A percentile compares a stretch with the other conserved stretches of the same genome.
These are phyloP conservation scores for Leccinum boreale DNA, from an alignment of 768 basidiomycete genomes.

Conservation along the genomic window DNA sequence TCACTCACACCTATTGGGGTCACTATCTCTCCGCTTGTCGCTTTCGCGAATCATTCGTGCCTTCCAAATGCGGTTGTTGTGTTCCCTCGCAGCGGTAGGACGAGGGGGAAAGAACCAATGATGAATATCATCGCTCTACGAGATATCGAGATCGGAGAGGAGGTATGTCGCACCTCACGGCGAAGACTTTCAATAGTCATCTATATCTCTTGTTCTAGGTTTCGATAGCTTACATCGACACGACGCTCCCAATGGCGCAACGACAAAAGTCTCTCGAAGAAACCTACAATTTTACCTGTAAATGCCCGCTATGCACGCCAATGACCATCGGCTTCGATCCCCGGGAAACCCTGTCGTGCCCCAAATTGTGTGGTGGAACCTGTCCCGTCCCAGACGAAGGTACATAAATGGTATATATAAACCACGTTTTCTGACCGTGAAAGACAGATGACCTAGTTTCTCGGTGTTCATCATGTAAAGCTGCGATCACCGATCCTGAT, in stretches of 20 bases:
- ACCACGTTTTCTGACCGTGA: background rate
- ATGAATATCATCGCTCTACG: conserved; percentile 74
- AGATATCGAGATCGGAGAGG: conserved; percentile 60
- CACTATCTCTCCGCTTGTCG: conserved; percentile 75
- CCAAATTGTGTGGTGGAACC: conserved; percentile 61
- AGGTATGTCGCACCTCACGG: conserved; percentile 43
- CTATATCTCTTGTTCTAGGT: conserved; percentile 44
- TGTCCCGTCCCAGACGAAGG: conserved; percentile 64
- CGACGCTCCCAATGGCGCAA: conserved; percentile 57
- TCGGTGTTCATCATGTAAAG: conserved; percentile 55
- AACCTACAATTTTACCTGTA: conserved; percentile 78
- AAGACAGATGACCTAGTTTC: conserved; percentile 45
- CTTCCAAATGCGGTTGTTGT: conserved; percentile 88
- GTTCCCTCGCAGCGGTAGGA: conserved; percentile 59
- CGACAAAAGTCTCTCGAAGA: conserved; percentile 59
- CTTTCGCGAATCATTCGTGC: conserved; percentile 87
- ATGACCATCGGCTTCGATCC: conserved; percentile 44
- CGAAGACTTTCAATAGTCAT: background rate
- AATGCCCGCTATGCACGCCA: conserved; percentile 55
- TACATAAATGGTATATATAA: conserved; percentile 20
- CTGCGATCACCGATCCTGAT: conserved; percentile 45
- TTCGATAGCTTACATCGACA: conserved; percentile 81
- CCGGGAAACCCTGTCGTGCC: conserved; percentile 67
- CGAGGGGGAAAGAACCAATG: conserved; percentile 46
- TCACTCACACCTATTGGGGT: conserved; percentile 80